Evolutionary conservation across 2,329 filamentous ascomycete genomes (phyloP), one percentile per base, ranked within the genome.

Genomic region (Ilyonectria robusta): DNA sequence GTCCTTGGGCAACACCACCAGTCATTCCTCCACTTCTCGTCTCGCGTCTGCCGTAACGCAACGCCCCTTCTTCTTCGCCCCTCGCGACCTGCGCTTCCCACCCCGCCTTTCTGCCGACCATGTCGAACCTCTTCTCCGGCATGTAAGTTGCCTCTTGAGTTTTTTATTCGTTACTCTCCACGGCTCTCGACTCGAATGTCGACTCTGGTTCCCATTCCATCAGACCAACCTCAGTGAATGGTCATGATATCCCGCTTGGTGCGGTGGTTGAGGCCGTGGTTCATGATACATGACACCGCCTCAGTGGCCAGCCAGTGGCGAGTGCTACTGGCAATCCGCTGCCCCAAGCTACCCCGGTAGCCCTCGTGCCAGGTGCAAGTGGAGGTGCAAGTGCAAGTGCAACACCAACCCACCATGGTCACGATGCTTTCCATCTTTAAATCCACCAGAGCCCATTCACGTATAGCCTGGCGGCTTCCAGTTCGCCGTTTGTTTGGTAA

Each of bases 41-140:
- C 46, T 40, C 26, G 26, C 55, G 44, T 54, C 31, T 31, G 53
- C 61, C 67, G 51, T 69, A 56, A 35, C 35, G 26, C 47, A 23
- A 37, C 48, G 33, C 44, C 64, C 53, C 50, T 40, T 53, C 66
- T 54, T 40, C 31, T 50, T 64, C 56, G 47, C 66, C 67, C 70
- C 70, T 67, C 70, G 70, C 62, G 19, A 59, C 68, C 68, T 59
- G 59, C 62, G 42, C 65, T 65, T 58, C 17, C 37, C 73, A 72
- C 71, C 72, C 71, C 70, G 66, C 71, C 71, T 72, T 68, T 71
- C 61, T 62, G 60, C 65, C 72, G 74, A 82, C 75, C 78, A 89
- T 89, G 87, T 89, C 87, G 74, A 88, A 88, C 81, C 81, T 89
- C 75, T 89, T 89, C 78, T 89, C 87, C 76, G 87, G 87, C 80